Percentiles rank a stretch among this genome's conserved stretches.
Conservation (phyloP, 2,329 filamentous ascomycete genomes). For the Colletotrichum gigasporum region DNA sequence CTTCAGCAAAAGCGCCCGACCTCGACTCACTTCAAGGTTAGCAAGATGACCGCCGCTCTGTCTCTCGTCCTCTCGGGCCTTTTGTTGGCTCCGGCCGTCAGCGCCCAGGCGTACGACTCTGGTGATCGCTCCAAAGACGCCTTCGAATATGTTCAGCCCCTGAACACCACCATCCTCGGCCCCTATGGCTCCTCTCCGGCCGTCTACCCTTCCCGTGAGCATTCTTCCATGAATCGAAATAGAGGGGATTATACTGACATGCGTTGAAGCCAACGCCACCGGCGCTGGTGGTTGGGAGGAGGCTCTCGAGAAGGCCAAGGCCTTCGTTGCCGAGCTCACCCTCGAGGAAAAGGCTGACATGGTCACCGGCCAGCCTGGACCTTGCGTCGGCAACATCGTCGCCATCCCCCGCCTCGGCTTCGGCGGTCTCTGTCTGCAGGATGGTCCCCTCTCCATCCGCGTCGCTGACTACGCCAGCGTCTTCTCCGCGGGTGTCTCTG, state of each 20-base stretch:
- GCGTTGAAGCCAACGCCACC: slow-evolving; percentile 43
- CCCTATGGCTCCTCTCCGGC: slow-evolving; percentile 49
- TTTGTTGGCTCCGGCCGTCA: slow-evolving; percentile 39
- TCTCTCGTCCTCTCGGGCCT: slow-evolving; percentile 51
- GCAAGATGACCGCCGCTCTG: slow-evolving; percentile 47
- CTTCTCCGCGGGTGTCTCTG: slow-evolving; percentile 68
- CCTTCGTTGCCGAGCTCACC: slow-evolving; percentile 41
- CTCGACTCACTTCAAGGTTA: slow-evolving; percentile 16
- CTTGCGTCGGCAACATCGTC: slow-evolving; percentile 46
- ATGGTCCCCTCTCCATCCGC: slow-evolving; percentile 47
- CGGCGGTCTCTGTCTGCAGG: slow-evolving; percentile 51
- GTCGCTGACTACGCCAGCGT: slow-evolving; percentile 54
- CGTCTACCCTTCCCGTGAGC: slow-evolving; percentile 49
- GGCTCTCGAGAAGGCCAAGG: slow-evolving; percentile 46
- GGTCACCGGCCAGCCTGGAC: slow-evolving; percentile 45
- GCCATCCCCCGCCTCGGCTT: slow-evolving; percentile 52
- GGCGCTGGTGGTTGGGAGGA: slow-evolving; percentile 46
- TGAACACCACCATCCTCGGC: slow-evolving; percentile 50
- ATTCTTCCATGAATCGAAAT: neutral
- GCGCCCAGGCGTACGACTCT: slow-evolving; percentile 39
- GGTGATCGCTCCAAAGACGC: slow-evolving; percentile 37
- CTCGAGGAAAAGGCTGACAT: slow-evolving; percentile 43
- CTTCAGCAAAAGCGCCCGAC: slow-evolving; percentile 24
- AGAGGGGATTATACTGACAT: slow-evolving; percentile 28
- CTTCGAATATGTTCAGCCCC: slow-evolving; percentile 51